Evolutionary conservation across 768 basidiomycete species (phyloP).

Genomic region (Mycena latifolia): DNA sequence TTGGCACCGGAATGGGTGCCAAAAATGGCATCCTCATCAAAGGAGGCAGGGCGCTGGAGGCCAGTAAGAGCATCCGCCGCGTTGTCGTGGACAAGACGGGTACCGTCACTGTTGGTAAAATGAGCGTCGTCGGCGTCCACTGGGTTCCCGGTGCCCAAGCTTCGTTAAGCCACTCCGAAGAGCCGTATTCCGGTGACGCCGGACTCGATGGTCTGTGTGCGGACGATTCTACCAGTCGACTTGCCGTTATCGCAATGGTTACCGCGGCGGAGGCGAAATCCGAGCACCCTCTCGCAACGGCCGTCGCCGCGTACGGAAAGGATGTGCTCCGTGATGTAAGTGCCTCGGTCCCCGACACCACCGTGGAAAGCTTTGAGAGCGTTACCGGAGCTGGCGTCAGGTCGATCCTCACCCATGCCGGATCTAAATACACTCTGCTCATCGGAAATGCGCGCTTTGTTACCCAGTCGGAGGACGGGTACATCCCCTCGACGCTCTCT

Average conservation of each 20-base stretch:
- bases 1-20: constrained; percentile 97
- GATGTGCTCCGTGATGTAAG: constrained; percentile 58
- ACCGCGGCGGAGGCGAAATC: constrained; percentile 91
- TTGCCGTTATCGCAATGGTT: constrained; percentile 82
- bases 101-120: constrained; percentile 95
- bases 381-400: constrained; percentile 91
- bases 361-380: constrained; percentile 84
- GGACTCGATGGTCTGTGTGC: constrained; percentile 62
- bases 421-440: constrained; percentile 68
- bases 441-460: constrained; percentile 86
- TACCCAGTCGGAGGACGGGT: constrained; percentile 61
- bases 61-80: constrained; percentile 83
- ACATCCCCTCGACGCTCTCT: constrained; percentile 70
- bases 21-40: constrained; percentile 99
- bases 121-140: constrained; percentile 79
- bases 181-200: constrained; percentile 58
- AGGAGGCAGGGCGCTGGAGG: constrained; percentile 94
- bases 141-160: constrained; percentile 69
- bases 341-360: constrained; percentile 59
- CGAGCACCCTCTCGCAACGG: constrained; percentile 96
- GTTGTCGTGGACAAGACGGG: constrained; percentile 98
- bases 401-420: constrained; percentile 69
- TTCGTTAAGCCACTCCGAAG: constrained; percentile 42
- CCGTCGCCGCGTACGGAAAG: constrained; percentile 87
- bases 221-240: constrained; percentile 72